phyloP scores from a whole-genome alignment of 2,329 filamentous ascomycete genomes.

The Pseudogymnoascus verrucosus region DNA sequence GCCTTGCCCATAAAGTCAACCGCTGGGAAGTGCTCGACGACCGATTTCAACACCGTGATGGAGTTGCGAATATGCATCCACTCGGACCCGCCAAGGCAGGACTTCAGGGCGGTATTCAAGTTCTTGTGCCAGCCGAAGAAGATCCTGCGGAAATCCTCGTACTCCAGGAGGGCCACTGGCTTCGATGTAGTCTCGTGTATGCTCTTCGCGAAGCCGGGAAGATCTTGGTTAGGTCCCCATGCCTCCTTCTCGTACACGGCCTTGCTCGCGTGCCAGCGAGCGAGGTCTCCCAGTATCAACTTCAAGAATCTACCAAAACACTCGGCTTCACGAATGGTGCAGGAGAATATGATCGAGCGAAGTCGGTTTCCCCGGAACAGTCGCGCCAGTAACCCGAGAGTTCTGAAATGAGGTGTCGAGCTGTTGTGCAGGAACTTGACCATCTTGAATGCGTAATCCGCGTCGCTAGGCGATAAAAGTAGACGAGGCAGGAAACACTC shows the following conservation, averaged over 20 bases:
- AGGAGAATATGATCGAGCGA: slow-evolving; percentile 76
- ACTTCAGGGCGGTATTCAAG: slow-evolving; percentile 69
- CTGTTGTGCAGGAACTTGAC: slow-evolving; percentile 80
- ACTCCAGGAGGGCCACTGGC: slow-evolving; percentile 65
- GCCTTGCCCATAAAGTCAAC: slow-evolving; percentile 79
- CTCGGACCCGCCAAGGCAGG: slow-evolving; percentile 72
- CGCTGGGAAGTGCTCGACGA: slow-evolving; percentile 76
- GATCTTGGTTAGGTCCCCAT: slow-evolving; percentile 54
- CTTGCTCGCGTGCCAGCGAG: slow-evolving; percentile 75
- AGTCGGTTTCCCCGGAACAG: slow-evolving; percentile 79
- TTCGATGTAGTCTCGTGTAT: slow-evolving; percentile 60
- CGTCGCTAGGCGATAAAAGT: slow-evolving; percentile 75
- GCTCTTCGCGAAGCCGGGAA: slow-evolving; percentile 71
- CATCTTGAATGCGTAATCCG: slow-evolving; percentile 81
- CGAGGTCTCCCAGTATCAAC: slow-evolving; percentile 70
- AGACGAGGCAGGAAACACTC: slow-evolving; percentile 88
- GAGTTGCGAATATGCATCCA: slow-evolving; percentile 98
- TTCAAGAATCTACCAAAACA: slow-evolving; percentile 88
- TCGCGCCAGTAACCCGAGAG: slow-evolving; percentile 73
- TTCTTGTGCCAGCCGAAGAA: slow-evolving; percentile 87
- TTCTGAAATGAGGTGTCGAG: slow-evolving; percentile 77
- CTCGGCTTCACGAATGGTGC: slow-evolving; percentile 83
- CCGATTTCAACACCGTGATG: slow-evolving; percentile 76
- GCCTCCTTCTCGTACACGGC: slow-evolving; percentile 74
- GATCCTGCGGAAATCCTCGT: slow-evolving; percentile 76